These are phyloP conservation scores for Beauveria scarabaeidicola DNA, from an alignment of 2,329 filamentous ascomycete genomes.

Conservation along the genomic window DNA sequence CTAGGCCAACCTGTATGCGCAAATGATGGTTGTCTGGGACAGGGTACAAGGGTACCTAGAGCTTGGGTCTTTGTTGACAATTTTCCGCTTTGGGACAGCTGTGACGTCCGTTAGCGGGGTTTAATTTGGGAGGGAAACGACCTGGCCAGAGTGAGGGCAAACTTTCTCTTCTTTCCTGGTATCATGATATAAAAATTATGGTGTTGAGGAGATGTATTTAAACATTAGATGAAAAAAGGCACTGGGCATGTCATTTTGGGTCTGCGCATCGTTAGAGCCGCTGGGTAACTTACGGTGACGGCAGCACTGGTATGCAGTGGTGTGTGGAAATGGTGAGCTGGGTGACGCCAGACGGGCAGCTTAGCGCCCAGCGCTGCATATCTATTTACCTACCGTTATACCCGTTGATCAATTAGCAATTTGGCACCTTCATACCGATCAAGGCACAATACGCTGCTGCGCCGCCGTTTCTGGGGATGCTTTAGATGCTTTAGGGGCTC, in stretches of 20 bases:
- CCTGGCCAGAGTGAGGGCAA: slow-evolving; percentile 10
- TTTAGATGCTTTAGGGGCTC: not conserved
- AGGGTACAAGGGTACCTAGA: slow-evolving; percentile 19
- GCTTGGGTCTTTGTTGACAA: slow-evolving; percentile 34
- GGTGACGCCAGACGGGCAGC: not conserved
- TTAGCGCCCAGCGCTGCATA: not conserved
- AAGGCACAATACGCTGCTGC: not conserved
- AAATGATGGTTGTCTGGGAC: slow-evolving; percentile 27
- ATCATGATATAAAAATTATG: slow-evolving; percentile 16
- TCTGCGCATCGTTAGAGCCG: not conserved
- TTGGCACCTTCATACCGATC: not conserved
- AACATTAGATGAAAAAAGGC: not conserved
- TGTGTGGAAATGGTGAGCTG: not conserved
- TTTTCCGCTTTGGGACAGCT: slow-evolving; percentile 30
- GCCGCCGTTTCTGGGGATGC: not conserved
- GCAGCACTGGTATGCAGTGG: slow-evolving; percentile 5
- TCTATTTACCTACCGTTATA: too few species aligned
- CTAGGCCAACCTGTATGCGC: slow-evolving; percentile 9
- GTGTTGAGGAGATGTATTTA: not conserved
- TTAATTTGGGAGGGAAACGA: slow-evolving; percentile 8
- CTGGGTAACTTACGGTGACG: not conserved
- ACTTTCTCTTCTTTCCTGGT: slow-evolving; percentile 14
- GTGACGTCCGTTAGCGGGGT: slow-evolving; percentile 16
- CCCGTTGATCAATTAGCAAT: not conserved
- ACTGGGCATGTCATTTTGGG: not conserved